Conservation (phyloP, 1,284 basidiomycete species). For the Neotropicomus parvogracilis region DNA sequence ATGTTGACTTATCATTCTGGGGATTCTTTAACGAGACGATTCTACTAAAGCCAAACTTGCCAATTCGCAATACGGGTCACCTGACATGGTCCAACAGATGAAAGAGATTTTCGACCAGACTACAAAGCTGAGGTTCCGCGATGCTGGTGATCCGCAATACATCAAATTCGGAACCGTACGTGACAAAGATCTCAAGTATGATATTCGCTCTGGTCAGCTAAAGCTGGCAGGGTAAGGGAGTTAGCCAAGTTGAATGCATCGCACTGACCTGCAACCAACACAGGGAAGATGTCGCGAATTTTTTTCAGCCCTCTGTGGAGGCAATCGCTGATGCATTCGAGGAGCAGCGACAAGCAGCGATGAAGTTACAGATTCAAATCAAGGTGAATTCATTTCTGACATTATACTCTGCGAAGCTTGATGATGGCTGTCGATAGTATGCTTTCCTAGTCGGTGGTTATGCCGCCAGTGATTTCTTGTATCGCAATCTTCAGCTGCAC, state of each 20-base stretch:
- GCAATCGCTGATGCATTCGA: conserved; percentile 30
- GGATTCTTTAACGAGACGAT: conserved; percentile 8
- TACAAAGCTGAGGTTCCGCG: conserved; percentile 44
- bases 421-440: background rate
- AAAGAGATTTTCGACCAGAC: conserved; percentile 43
- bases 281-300: conserved; percentile 3
- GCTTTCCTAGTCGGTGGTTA: conserved; percentile 41
- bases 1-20: background rate
- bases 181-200: conserved; percentile 37
- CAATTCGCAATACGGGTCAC: conserved; percentile 25
- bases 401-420: background rate
- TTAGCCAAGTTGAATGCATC: background rate
- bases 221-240: conserved; percentile 38
- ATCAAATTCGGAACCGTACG: conserved; percentile 44
- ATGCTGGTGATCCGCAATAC: conserved; percentile 37
- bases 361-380: conserved; percentile 18
- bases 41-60: conserved; percentile 30
- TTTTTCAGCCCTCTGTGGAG: conserved; percentile 5
- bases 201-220: conserved; percentile 38
- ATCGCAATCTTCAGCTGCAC: conserved; percentile 33
- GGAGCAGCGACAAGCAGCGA: conserved; percentile 27
- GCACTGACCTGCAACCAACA: background rate
- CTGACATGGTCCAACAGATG: conserved; percentile 41
- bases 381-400: background rate
- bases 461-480: conserved; percentile 47